Evolutionary conservation across 2,329 filamentous ascomycete genomes (phyloP), one percentile per base, ranked within the genome.

Genomic region (Colletotrichum destructivum): DNA sequence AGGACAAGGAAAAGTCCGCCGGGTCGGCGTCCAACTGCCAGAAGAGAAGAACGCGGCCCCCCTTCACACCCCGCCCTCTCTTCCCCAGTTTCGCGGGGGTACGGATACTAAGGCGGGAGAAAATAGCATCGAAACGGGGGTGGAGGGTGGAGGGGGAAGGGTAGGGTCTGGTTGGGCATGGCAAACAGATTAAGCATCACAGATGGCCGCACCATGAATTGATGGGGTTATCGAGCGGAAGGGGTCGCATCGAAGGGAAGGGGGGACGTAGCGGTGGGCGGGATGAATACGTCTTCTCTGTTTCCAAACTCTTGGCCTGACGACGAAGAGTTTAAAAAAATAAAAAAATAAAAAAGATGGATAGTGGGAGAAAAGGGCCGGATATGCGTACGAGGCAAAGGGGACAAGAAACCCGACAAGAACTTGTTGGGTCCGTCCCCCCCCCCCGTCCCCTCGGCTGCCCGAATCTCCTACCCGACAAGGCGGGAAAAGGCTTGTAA

Each of bases 81-180:
- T 40, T 40, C 35, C 54, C 54, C 35, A 40, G 35, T 56, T 56
- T 56, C 54, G 35, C 35, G n/a, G 54, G 54, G 54, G 7, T 15
- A 13, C 3, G 54, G 54, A 13, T 15, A 13, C 2, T 12, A 40
- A 7, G 35, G 38, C 16, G 8, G 35, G 52, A 18, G 9, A 56
- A 56, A 40, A 56, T 42, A 56, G 54, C 54, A 38, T 23, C 40
- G 54, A 40, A 35, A 56, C 54, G 35, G 18, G 23, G 26, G 16
- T 31, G 6, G 3, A 7, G 9, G 16, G 9, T 8, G 2, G 35
- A 12, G 54, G 21, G n/a, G 38, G 2, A n/a, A 56, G 21, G 26
- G 13, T 12, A 35, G 52, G 51, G 26, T 16, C 7, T 5, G 16
- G 46, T 47, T 18, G 9, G 18, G 35, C n/a, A 56, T 8, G 54